These are phyloP conservation scores for Diaporthe citrichinensis DNA, from an alignment of 2,329 filamentous ascomycete genomes.

Conservation along the genomic window DNA sequence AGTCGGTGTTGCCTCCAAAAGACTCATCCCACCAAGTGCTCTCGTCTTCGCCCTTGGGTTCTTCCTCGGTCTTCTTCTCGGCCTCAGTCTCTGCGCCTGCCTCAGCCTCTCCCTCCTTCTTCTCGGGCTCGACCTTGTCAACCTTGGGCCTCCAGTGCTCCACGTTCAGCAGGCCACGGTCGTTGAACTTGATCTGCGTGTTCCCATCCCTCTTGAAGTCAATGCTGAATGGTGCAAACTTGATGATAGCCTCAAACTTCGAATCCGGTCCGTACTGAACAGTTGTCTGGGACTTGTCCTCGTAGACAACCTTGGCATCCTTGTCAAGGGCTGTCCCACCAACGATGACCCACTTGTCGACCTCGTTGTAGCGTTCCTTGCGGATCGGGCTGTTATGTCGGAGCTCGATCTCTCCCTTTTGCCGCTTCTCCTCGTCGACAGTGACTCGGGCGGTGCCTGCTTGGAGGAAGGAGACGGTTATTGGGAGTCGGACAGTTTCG, in stretches of 20 bases:
- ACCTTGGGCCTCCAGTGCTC: constrained; percentile 96
- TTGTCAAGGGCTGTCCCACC: constrained; percentile 83
- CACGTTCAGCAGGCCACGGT: constrained; percentile 89
- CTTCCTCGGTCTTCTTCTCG: constrained; percentile 49
- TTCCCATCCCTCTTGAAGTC: constrained; percentile 88
- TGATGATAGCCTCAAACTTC: constrained; percentile 86
- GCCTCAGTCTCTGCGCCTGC: constrained; percentile 59
- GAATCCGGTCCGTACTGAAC: constrained; percentile 84
- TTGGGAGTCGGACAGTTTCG: constrained; percentile 82
- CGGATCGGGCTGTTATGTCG: constrained; percentile 86
- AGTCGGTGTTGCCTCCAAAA: constrained; percentile 95
- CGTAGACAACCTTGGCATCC: constrained; percentile 76
- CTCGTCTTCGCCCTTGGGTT: constrained; percentile 75
- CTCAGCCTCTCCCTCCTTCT: constrained; percentile 64
- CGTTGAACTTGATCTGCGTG: constrained; percentile 89
- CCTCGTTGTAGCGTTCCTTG: constrained; percentile 96
- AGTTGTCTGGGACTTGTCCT: constrained; percentile 77
- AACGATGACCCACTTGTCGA: constrained; percentile 86
- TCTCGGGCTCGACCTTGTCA: constrained; percentile 69
- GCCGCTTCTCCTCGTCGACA: constrained; percentile 91
- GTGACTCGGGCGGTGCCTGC: constrained; percentile 90
- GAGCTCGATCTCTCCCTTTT: constrained; percentile 90
- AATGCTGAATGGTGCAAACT: constrained; percentile 84
- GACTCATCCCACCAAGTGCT: constrained; percentile 98
- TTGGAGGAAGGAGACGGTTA: constrained; percentile 90